Evolutionary conservation across 2,329 filamentous ascomycete genomes (phyloP).

Genomic region (Ambrosiella xylebori): DNA sequence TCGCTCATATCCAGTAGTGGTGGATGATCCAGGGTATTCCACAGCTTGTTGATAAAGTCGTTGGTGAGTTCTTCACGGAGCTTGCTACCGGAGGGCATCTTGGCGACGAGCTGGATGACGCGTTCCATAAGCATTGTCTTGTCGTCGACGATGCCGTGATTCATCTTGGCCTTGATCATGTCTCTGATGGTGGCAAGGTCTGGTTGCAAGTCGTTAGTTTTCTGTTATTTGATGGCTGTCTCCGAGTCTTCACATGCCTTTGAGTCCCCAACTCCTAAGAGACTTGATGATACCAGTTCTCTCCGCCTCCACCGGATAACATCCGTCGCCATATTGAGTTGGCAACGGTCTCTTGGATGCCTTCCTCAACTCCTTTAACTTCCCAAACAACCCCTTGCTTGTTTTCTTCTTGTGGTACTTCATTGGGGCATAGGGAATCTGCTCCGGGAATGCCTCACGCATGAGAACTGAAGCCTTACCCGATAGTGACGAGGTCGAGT

Average conservation of each 20-base stretch:
- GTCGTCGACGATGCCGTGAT: conserved; percentile 49
- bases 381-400: not conserved
- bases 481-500: too few relatives aligned
- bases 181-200: conserved; percentile 47
- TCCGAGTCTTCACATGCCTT: conserved; percentile 21
- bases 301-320: conserved; percentile 31
- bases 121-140: conserved; percentile 64
- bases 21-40: conserved; percentile 56
- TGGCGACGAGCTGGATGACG: conserved; percentile 51
- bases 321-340: conserved; percentile 44
- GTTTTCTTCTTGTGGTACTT: conserved; percentile 1
- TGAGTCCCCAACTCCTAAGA: conserved; percentile 34
- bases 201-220: conserved; percentile 15
- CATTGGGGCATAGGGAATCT: too few relatives aligned
- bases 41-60: conserved; percentile 49
- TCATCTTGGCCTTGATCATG: conserved; percentile 43
- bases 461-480: too few relatives aligned
- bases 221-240: not conserved
- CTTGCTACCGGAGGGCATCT: conserved; percentile 44
- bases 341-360: conserved; percentile 46
- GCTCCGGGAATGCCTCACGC: too few relatives aligned
- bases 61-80: conserved; percentile 47
- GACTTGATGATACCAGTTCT: conserved; percentile 38
- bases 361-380: conserved; percentile 20
- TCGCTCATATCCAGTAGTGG: conserved; percentile 47